Conservation (phyloP, 2,329 filamentous ascomycete genomes). For the Fusarium beomiforme region DNA sequence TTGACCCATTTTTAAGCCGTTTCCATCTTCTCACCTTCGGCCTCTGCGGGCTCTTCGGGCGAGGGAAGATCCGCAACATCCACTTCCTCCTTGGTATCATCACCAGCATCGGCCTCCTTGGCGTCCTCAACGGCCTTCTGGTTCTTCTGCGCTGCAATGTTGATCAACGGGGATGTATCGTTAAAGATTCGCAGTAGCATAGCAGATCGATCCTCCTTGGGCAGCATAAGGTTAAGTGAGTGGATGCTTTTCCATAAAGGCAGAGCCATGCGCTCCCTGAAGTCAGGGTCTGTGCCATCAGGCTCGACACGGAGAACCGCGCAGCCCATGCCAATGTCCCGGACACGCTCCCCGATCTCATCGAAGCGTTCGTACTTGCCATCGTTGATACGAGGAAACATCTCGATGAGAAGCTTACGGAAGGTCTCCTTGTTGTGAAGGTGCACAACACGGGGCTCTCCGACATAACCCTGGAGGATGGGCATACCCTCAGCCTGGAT, state of each 20-base stretch:
- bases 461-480: conserved; percentile 91
- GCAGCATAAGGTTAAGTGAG: conserved; percentile 95
- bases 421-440: conserved; percentile 83
- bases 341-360: conserved; percentile 87
- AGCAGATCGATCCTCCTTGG: conserved; percentile 93
- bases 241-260: conserved; percentile 94
- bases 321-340: conserved; percentile 87
- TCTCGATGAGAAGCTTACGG: conserved; percentile 85
- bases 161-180: conserved; percentile 85
- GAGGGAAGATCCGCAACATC: conserved; percentile 53
- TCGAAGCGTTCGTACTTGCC: conserved; percentile 79
- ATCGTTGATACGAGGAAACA: conserved; percentile 90
- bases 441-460: conserved; percentile 77
- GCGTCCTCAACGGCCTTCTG: conserved; percentile 50
- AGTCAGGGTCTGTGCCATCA: conserved; percentile 68
- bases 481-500: conserved; percentile 95
- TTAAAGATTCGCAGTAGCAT: conserved; percentile 94
- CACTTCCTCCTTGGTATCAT: conserved; percentile 38
- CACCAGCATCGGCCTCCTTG: conserved; percentile 45
- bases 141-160: conserved; percentile 66
- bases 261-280: conserved; percentile 82
- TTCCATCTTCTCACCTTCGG: conserved; percentile 23
- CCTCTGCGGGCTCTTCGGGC: conserved; percentile 42
- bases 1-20: conserved; percentile 25
- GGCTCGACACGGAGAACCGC: conserved; percentile 88